Evolutionary conservation across 179 eudicot genomes (phyloP).

Genomic region (Drosera spatulata): DNA sequence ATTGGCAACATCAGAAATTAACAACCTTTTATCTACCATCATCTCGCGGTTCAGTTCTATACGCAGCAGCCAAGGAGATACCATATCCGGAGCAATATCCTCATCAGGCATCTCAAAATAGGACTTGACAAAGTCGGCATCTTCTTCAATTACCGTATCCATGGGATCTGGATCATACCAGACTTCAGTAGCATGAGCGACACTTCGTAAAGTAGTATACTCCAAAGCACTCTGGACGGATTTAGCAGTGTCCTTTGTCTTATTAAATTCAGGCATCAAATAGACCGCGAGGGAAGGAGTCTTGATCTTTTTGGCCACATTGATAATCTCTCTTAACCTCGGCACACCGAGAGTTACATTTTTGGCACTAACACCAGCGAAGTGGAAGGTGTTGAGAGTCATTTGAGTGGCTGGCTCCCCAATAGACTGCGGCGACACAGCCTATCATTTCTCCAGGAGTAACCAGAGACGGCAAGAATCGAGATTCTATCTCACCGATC

Average conservation of each 20-base stretch:
- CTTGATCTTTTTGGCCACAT: slow-evolving; percentile 95
- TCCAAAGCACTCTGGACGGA: slow-evolving; percentile 92
- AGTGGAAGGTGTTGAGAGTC: slow-evolving; percentile 97
- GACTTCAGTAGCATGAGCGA: slow-evolving; percentile 97
- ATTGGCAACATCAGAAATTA: slow-evolving; percentile 98
- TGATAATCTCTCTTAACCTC: slow-evolving; percentile 92
- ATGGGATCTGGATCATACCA: slow-evolving; percentile 98
- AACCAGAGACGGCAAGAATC: slow-evolving; percentile 92
- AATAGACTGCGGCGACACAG: slow-evolving; percentile 96
- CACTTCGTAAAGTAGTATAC: slow-evolving; percentile 89
- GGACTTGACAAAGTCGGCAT: slow-evolving; percentile 85
- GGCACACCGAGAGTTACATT: slow-evolving; percentile 99
- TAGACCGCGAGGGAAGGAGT: slow-evolving; percentile 94
- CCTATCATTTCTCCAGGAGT: slow-evolving; percentile 99
- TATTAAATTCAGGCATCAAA: slow-evolving; percentile 64
- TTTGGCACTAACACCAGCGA: slow-evolving; percentile 99
- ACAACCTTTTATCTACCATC: slow-evolving; percentile 98
- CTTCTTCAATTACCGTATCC: slow-evolving; percentile 90
- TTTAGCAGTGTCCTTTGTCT: slow-evolving; percentile 85
- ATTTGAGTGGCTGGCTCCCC: slow-evolving; percentile 99
- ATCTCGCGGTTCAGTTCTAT: slow-evolving; percentile 93
- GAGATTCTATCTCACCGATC: slow-evolving; percentile 92
- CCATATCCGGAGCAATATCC: slow-evolving; percentile 85
- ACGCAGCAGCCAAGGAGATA: slow-evolving; percentile 98
- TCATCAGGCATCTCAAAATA: slow-evolving; percentile 99